Percentiles rank a stretch among this genome's conserved stretches.
phyloP scores from a whole-genome alignment of 2,329 filamentous ascomycete species.

The Madurella fahalii region DNA sequence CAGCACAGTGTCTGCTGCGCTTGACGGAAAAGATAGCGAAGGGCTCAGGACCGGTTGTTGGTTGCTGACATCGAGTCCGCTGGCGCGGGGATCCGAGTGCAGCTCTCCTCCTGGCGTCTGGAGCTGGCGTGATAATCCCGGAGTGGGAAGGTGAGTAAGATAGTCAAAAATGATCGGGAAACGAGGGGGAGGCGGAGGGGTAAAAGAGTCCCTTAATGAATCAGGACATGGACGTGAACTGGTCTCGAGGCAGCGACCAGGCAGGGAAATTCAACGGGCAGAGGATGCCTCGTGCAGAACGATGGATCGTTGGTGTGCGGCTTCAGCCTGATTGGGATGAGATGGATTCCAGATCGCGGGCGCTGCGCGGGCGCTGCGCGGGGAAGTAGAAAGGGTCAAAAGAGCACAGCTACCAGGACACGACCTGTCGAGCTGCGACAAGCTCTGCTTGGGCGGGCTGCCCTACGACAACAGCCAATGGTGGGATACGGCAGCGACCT shows the following conservation, averaged over 20 bases:
- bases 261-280: constrained; percentile 2
- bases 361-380: constrained; percentile 10
- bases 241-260: constrained; percentile 3
- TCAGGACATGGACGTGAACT: background rate
- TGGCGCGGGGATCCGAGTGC: constrained; percentile 9
- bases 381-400: constrained; percentile 14
- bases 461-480: constrained; percentile 11
- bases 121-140: background rate
- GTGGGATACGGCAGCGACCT: constrained; percentile 15
- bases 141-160: constrained; percentile 5
- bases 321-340: constrained; percentile 18
- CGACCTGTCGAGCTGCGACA: constrained; percentile 6
- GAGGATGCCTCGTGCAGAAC: constrained; percentile 15
- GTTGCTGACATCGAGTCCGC: constrained; percentile 1
- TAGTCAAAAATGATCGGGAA: background rate
- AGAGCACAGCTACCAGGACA: constrained; percentile 13
- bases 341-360: constrained; percentile 6
- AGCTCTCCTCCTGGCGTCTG: background rate
- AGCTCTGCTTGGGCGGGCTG: constrained; percentile 7
- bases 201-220: constrained; percentile 4
- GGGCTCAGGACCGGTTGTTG: constrained; percentile 11
- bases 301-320: constrained; percentile 18
- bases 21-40: background rate
- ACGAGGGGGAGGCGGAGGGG: background rate
- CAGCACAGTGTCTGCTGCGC: constrained; percentile 10